Conservation (phyloP, 768 basidiomycete genomes). For the Amanita thiersii region DNA sequence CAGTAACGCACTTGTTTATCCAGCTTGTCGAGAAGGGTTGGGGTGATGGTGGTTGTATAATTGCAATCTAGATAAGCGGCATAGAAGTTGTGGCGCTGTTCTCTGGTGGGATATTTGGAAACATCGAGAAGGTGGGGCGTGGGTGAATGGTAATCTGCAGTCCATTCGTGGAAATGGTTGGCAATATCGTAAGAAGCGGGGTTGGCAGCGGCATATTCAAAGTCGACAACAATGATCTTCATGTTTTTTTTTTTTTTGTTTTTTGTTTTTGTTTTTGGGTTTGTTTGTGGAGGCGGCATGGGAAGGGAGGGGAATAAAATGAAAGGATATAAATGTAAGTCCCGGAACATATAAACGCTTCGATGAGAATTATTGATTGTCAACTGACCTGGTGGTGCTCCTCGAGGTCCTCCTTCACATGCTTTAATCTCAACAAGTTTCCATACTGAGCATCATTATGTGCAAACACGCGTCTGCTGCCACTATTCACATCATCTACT, state of each 20-base stretch:
- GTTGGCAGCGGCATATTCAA: conserved; percentile 93
- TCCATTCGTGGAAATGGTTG: conserved; percentile 98
- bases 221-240: conserved; percentile 93
- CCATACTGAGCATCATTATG: conserved; percentile 98
- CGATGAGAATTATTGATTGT: conserved; percentile 1
- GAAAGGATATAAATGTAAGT: too few species aligned
- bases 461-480: conserved; percentile 65
- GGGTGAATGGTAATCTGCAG: conserved; percentile 74
- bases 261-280: too few species aligned
- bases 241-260: too few species aligned
- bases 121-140: conserved; percentile 60
- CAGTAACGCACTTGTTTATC: conserved; percentile 79
- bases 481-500: conserved; percentile 48
- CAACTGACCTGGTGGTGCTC: conserved; percentile 68
- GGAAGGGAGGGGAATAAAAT: conserved; percentile 9
- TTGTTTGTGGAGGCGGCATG: background rate
- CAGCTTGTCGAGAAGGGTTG: conserved; percentile 38
- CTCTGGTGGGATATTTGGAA: conserved; percentile 60
- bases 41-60: conserved; percentile 22
- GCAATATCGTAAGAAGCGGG: conserved; percentile 93
- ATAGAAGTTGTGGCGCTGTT: conserved; percentile 80
- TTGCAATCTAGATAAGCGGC: conserved; percentile 65
- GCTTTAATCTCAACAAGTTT: conserved; percentile 73
- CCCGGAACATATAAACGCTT: conserved; percentile 5
- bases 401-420: conserved; percentile 43